Conservation (phyloP, 2,329 filamentous ascomycete genomes). For the Teratosphaeria destructans region DNA sequence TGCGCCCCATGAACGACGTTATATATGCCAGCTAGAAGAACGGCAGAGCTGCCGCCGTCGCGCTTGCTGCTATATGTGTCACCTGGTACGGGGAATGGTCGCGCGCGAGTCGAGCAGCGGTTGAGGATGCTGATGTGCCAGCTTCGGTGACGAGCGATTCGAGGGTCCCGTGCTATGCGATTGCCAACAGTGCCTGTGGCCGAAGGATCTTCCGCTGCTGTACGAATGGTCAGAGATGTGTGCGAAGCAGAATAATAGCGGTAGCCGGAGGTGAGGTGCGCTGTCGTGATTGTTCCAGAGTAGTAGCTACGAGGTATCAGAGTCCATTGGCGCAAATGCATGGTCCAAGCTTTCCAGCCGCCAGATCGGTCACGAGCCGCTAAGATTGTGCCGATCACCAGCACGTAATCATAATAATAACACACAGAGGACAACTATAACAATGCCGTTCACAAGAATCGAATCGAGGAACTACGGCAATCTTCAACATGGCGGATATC, state of each 20-base stretch:
- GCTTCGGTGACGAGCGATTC: not conserved
- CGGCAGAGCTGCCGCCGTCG: not conserved
- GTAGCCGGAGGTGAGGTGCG: not conserved
- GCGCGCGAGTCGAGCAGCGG: not conserved
- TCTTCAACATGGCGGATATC: not conserved
- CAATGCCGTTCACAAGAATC: not conserved
- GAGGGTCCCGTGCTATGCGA: not conserved
- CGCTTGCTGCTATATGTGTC: not conserved
- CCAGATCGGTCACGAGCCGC: not conserved
- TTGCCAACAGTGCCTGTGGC: not conserved
- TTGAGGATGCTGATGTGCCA: not conserved
- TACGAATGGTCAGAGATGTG: not conserved
- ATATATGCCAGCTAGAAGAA: not conserved
- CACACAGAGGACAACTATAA: not conserved
- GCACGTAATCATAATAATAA: not conserved
- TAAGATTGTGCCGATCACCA: not conserved
- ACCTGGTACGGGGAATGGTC: not conserved
- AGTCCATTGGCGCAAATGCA: not conserved
- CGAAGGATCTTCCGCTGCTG: not conserved
- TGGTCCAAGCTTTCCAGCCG: not conserved
- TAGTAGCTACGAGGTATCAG: not conserved
- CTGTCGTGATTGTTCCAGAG: not conserved
- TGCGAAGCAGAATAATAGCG: not conserved
- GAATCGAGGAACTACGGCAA: not conserved
- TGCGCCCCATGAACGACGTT: constrained; percentile 23